Conservation (phyloP, 441 rosid genomes). For the Pelargonium citronellum region DNA sequence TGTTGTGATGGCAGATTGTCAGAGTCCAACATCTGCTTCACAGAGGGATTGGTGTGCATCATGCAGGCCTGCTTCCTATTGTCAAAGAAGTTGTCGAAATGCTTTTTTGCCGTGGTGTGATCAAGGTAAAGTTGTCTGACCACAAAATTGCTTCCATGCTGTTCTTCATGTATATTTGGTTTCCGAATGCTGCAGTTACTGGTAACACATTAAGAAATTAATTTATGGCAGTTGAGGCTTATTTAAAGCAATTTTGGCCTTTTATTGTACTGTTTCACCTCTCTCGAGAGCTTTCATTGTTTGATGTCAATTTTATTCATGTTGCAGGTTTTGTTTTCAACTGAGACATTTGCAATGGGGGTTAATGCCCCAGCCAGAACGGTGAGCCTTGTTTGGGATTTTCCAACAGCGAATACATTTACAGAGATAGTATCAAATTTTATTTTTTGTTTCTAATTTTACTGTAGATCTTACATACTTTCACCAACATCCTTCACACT, state of each 20-base stretch:
- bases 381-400: slow-evolving; percentile 42
- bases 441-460: not conserved
- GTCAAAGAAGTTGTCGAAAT: slow-evolving; percentile 99
- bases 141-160: slow-evolving; percentile 1
- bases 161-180: slow-evolving; percentile 6
- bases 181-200: slow-evolving; percentile 3
- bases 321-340: slow-evolving; percentile 80
- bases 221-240: slow-evolving; percentile 13
- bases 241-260: not conserved
- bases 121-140: slow-evolving; percentile 53
- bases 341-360: slow-evolving; percentile 99
- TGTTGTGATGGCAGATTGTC: slow-evolving; percentile 57
- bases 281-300: slow-evolving; percentile 9
- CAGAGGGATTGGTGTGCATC: slow-evolving; percentile 95
- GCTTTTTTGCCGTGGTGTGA: slow-evolving; percentile 97
- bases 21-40: slow-evolving; percentile 83
- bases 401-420: slow-evolving; percentile 12
- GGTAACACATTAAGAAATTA: slow-evolving; percentile 13
- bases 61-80: slow-evolving; percentile 98
- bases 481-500: not conserved
- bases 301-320: slow-evolving; percentile 23
- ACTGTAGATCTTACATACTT: slow-evolving; percentile 4
- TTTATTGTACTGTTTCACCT: slow-evolving; percentile 9
- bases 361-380: slow-evolving; percentile 99
- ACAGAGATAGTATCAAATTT: not conserved